Evolutionary conservation across 2,329 filamentous ascomycete species (phyloP).

Genomic region (Diplocarpon rosae): DNA sequence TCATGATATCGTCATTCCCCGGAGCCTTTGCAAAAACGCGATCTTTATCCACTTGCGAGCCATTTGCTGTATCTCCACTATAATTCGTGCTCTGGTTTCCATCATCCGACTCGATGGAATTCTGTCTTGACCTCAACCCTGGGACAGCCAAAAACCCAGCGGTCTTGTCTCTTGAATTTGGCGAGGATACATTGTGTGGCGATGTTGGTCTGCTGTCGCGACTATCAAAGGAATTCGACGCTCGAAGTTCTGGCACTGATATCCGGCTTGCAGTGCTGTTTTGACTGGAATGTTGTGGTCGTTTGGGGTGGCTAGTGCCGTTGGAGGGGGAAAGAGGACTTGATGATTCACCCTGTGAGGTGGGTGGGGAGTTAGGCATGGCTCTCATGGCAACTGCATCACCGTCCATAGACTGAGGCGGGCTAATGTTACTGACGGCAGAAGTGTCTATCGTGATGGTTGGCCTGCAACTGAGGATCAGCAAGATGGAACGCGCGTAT

Average conservation of each 20-base stretch:
- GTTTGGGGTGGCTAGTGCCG: constrained; percentile 9
- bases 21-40: constrained; percentile 30
- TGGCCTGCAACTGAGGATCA: constrained; percentile 27
- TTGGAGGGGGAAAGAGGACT: constrained; percentile 28
- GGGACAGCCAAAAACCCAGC: constrained; percentile 53
- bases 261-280: constrained; percentile 21
- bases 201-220: constrained; percentile 52
- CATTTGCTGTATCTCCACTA: constrained; percentile 31
- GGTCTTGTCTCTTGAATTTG: constrained; percentile 38
- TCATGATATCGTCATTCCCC: constrained; percentile 38
- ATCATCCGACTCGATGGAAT: constrained; percentile 52
- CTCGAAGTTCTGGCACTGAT: constrained; percentile 36
- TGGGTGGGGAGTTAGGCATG: constrained; percentile 28
- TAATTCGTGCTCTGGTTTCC: constrained; percentile 35
- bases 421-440: constrained; percentile 32
- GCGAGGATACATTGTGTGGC: constrained; percentile 57
- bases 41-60: constrained; percentile 31
- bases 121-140: constrained; percentile 49
- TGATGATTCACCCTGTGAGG: constrained; percentile 25
- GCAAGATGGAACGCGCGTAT: constrained; percentile 10
- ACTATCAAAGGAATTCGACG: constrained; percentile 46
- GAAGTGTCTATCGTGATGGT: constrained; percentile 48
- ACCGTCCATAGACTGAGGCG: constrained; percentile 24
- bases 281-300: constrained; percentile 18
- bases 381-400: constrained; percentile 28